A percentile compares a stretch with the other conserved stretches of the same genome.
These are phyloP conservation scores for Penicillium sp. DNA, from an alignment of 2,329 filamentous ascomycete genomes.

Conservation along the genomic window DNA sequence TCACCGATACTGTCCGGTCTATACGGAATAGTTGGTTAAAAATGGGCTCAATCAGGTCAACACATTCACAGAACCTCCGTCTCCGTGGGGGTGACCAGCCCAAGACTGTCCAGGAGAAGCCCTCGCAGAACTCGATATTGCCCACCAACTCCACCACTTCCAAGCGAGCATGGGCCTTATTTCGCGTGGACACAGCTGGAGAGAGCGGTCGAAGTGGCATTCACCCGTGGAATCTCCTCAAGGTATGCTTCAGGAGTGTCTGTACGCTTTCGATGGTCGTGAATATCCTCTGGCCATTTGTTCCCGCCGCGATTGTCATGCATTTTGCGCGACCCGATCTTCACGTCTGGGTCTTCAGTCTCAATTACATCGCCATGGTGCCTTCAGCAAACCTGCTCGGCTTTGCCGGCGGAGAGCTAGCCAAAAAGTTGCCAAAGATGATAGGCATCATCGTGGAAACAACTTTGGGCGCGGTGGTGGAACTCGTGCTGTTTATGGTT, in stretches of 20 bases:
- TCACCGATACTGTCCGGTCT: not conserved
- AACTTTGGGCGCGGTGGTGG: constrained; percentile 68
- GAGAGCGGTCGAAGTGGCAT: constrained; percentile 68
- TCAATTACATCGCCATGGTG: constrained; percentile 74
- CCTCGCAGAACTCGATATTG: constrained; percentile 19
- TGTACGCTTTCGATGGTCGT: constrained; percentile 62
- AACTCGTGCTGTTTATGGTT: constrained; percentile 80
- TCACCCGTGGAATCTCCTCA: constrained; percentile 62
- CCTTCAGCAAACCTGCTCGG: constrained; percentile 73
- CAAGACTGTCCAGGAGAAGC: constrained; percentile 14
- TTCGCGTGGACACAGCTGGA: constrained; percentile 47
- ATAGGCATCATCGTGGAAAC: constrained; percentile 52
- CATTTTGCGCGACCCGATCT: constrained; percentile 55
- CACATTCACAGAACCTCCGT: constrained; percentile 4
- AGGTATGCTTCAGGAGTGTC: constrained; percentile 62
- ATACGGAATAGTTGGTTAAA: not conserved
- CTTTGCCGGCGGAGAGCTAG: constrained; percentile 69
- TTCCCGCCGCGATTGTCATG: constrained; percentile 68
- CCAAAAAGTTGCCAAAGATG: constrained; percentile 72
- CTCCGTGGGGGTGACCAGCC: constrained; percentile 1
- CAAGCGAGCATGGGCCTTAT: constrained; percentile 21
- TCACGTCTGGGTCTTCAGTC: constrained; percentile 64
- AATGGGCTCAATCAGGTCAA: constrained; percentile 18
- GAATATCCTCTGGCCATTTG: constrained; percentile 72
- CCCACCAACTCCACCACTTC: constrained; percentile 26